Evolutionary conservation across 805 yeast species (phyloP).

Genomic region (Blastobotrys parvus): DNA sequence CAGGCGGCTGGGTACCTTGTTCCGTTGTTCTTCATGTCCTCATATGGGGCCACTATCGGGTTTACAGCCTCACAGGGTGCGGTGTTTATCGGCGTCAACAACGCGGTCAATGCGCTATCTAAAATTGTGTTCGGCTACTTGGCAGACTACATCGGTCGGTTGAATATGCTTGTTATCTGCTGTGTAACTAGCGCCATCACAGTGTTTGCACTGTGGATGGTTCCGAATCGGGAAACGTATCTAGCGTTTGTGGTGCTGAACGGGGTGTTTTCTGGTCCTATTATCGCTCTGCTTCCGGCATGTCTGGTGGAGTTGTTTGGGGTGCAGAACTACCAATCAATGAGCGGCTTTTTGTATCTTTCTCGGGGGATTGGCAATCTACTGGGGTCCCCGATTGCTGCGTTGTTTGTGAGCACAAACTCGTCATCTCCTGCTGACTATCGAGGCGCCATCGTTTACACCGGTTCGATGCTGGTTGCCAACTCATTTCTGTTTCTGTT

Average conservation of each 20-base stretch:
- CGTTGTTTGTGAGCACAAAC: constrained; percentile 9
- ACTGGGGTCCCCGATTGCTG: constrained; percentile 19
- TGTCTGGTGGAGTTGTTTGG: constrained; percentile 18
- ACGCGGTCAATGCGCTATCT: constrained; percentile 16
- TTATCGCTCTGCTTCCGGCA: constrained; percentile 15
- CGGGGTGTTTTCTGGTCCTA: constrained; percentile 17
- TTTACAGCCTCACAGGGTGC: constrained; percentile 15
- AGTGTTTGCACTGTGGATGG: constrained; percentile 35
- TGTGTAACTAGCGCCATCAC: constrained; percentile 36
- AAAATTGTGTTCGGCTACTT: constrained; percentile 44
- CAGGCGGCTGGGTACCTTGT: constrained; percentile 18
- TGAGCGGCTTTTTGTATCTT: constrained; percentile 16
- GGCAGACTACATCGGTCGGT: constrained; percentile 48
- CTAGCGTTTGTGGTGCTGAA: constrained; percentile 15
- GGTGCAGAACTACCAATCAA: constrained; percentile 13
- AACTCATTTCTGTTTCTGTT: neutral
- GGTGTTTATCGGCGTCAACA: constrained; percentile 15
- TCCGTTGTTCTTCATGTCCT: constrained; percentile 16
- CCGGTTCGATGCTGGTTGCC: constrained; percentile 11
- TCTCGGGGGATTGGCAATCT: constrained; percentile 16
- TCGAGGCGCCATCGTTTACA: constrained; percentile 13
- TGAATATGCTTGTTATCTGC: constrained; percentile 45
- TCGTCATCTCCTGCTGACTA: constrained; percentile 6
- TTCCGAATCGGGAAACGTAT: constrained; percentile 7
- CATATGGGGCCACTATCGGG: constrained; percentile 15